These are phyloP conservation scores for Nissolia schottii DNA, from an alignment of 306 rosid genomes.

Conservation along the genomic window DNA sequence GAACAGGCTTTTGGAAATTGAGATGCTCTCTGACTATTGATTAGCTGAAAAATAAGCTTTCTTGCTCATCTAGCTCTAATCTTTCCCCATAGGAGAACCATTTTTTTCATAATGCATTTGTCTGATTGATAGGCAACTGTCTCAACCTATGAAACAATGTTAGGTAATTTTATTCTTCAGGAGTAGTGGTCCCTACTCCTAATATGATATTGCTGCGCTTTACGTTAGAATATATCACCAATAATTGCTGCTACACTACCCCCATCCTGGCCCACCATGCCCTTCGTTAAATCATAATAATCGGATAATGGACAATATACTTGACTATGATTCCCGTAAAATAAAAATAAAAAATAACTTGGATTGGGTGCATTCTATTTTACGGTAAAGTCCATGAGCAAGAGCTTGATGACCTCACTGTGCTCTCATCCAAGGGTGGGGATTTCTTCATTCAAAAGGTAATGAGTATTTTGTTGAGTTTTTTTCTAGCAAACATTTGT, in stretches of 20 bases:
- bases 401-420: slow-evolving; percentile 16
- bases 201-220: slow-evolving; percentile 35
- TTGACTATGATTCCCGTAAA: not conserved
- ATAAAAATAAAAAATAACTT: no score
- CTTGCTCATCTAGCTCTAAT: not conserved
- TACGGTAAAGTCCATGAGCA: not conserved
- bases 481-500: no score
- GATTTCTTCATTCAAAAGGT: not conserved
- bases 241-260: slow-evolving; percentile 29
- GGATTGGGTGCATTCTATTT: not conserved
- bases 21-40: not conserved
- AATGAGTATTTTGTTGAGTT: no score
- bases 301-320: not conserved
- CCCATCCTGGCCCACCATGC: slow-evolving; percentile 30
- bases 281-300: not conserved
- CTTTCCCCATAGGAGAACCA: not conserved
- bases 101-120: not conserved
- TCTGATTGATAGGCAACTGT: slow-evolving; percentile 37
- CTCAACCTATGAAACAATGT: slow-evolving; percentile 45
- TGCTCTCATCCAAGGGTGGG: not conserved
- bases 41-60: not conserved
- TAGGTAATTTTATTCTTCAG: not conserved
- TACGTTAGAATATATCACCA: slow-evolving; percentile 29
- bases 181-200: slow-evolving; percentile 37
- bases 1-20: not conserved